phyloP scores from a whole-genome alignment of 2,329 filamentous ascomycete species.

The Canariomyces notabilis region DNA sequence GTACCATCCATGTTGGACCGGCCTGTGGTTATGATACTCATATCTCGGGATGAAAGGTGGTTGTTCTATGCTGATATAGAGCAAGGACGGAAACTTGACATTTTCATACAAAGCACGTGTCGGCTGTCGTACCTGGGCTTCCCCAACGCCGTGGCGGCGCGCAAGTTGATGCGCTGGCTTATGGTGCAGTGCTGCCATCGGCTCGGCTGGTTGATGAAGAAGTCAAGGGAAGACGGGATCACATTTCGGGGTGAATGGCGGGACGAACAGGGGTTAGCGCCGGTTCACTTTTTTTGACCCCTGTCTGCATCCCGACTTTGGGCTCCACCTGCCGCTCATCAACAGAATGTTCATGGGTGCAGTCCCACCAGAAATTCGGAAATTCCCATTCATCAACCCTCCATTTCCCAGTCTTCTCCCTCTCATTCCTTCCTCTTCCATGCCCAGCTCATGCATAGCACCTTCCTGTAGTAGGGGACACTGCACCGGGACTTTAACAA shows the following conservation, averaged over 20 bases:
- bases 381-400: slow-evolving; percentile 23
- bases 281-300: slow-evolving; percentile 16
- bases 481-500: too few species aligned
- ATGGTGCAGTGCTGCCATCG: too few species aligned
- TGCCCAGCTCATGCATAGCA: slow-evolving; percentile 13
- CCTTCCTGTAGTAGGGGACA: too few species aligned
- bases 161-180: too few species aligned
- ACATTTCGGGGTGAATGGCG: not conserved
- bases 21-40: too few species aligned
- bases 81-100: too few species aligned
- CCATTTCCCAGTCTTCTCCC: slow-evolving; percentile 12
- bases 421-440: slow-evolving; percentile 14
- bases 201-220: too few species aligned
- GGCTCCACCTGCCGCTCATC: slow-evolving; percentile 16
- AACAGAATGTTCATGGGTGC: slow-evolving; percentile 13
- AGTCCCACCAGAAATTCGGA: slow-evolving; percentile 21
- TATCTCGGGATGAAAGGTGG: too few species aligned
- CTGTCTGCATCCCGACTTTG: not conserved
- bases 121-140: not conserved
- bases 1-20: too few species aligned
- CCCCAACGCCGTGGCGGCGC: not conserved
- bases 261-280: slow-evolving; percentile 6
- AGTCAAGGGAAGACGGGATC: not conserved
- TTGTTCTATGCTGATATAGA: not conserved
- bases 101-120: not conserved